Evolutionary conservation across 2,329 filamentous ascomycete genomes (phyloP).

Genomic region (Pseudogymnoascus sp.): DNA sequence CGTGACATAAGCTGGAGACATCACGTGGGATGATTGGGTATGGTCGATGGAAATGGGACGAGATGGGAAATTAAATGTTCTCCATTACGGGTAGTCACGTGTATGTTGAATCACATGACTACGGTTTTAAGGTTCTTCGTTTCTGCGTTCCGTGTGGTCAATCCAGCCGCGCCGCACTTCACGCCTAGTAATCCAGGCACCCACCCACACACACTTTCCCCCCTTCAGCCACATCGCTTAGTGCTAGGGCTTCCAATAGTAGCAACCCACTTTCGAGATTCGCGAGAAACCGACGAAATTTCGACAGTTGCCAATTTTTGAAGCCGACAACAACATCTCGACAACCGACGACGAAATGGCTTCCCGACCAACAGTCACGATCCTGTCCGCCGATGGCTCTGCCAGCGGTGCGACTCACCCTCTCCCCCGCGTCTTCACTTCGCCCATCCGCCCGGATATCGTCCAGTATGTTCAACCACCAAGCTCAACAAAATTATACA

Average conservation of each 20-base stretch:
- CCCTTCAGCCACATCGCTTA: slow-evolving; percentile 4
- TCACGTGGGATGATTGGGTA: too few species aligned
- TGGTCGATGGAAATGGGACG: too few species aligned
- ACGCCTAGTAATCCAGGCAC: neutral
- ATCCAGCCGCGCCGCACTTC: neutral
- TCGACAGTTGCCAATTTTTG: slow-evolving; percentile 8
- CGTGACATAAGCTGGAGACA: neutral
- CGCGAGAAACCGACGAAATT: slow-evolving; percentile 9
- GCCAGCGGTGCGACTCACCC: slow-evolving; percentile 82
- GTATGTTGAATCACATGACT: neutral
- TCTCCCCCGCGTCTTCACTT: slow-evolving; percentile 93
- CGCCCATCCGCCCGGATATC: slow-evolving; percentile 97
- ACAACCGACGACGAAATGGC: slow-evolving; percentile 53
- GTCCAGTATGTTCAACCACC: slow-evolving; percentile 65
- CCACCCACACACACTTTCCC: neutral
- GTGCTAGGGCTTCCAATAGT: slow-evolving; percentile 8
- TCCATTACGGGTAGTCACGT: neutral
- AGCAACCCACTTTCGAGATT: slow-evolving; percentile 11
- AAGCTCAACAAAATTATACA: neutral
- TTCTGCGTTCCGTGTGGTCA: neutral
- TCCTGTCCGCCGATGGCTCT: slow-evolving; percentile 93
- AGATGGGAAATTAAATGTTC: too few species aligned
- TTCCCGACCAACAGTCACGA: slow-evolving; percentile 94
- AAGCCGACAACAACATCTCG: slow-evolving; percentile 19
- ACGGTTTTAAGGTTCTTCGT: neutral